Conservation (phyloP, 345 rosid genomes). For the Psidium friedrichsthalianum region DNA sequence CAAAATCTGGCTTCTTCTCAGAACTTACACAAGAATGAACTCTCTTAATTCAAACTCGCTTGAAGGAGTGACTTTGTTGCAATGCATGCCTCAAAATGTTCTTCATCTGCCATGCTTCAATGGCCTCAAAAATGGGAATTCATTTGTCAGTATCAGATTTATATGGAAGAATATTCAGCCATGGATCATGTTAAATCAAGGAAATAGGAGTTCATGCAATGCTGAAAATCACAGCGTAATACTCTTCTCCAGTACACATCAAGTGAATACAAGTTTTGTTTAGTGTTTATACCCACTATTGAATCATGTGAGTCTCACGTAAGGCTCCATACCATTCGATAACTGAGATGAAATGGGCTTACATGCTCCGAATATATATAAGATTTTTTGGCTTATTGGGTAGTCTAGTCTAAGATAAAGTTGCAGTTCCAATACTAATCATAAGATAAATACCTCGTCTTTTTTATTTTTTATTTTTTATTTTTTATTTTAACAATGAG, state of each 20-base stretch:
- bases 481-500: neutral
- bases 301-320: neutral
- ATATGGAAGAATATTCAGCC: neutral
- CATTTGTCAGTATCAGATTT: neutral
- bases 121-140: neutral
- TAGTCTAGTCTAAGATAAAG: neutral
- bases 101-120: neutral
- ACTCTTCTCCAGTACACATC: neutral
- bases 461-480: neutral
- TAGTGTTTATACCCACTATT: rapidly evolving
- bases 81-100: neutral
- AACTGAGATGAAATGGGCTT: rapidly evolving
- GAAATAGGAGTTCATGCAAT: neutral
- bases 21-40: neutral
- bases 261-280: rapidly evolving
- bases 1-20: neutral
- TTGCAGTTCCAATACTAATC: neutral
- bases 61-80: neutral
- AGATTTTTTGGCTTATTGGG: neutral
- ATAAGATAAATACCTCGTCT: neutral
- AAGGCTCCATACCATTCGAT: rapidly evolving
- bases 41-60: neutral
- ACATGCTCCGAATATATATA: rapidly evolving
- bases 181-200: neutral
- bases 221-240: neutral